Conservation (phyloP, 176 grass and related monocot genomes). For the Carex scoparia region DNA sequence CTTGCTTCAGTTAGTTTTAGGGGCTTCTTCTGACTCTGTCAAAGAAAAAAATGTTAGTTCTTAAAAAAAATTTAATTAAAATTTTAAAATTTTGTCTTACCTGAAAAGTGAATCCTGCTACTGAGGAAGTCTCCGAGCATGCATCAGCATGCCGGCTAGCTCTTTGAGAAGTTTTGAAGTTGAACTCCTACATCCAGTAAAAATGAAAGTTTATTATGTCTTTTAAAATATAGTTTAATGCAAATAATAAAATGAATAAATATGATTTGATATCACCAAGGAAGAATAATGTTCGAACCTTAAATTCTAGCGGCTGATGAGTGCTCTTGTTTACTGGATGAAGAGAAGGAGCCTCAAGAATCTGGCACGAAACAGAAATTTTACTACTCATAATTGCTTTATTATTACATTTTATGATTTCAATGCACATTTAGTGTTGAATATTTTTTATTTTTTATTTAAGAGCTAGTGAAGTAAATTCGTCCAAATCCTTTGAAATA, state of each 20-base stretch:
- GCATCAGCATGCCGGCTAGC: slow-evolving; percentile 45
- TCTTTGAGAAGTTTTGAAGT: slow-evolving; percentile 85
- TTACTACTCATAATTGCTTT: neutral
- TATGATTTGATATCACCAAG: neutral
- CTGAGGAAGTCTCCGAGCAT: slow-evolving; percentile 55
- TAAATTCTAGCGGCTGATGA: slow-evolving; percentile 57
- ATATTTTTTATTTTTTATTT: neutral
- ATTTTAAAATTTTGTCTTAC: slow-evolving; percentile 23
- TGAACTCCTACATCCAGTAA: slow-evolving; percentile 54
- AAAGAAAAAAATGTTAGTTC: slow-evolving; percentile 34
- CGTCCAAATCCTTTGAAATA: no score
- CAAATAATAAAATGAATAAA: neutral
- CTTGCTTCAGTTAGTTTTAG: slow-evolving; percentile 47
- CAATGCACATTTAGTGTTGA: neutral
- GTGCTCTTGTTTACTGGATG: slow-evolving; percentile 56
- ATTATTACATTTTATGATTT: neutral
- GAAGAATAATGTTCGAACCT: slow-evolving; percentile 38
- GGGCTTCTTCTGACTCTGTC: slow-evolving; percentile 51
- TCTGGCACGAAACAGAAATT: slow-evolving; percentile 42
- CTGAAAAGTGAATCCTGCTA: slow-evolving; percentile 33
- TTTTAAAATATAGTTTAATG: neutral
- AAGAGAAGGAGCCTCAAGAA: slow-evolving; percentile 61
- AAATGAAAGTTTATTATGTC: neutral
- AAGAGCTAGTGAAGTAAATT: neutral
- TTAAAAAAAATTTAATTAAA: neutral